phyloP scores from a whole-genome alignment of 495 filamentous ascomycete genomes.

The Clavariopsis aquatica region DNA sequence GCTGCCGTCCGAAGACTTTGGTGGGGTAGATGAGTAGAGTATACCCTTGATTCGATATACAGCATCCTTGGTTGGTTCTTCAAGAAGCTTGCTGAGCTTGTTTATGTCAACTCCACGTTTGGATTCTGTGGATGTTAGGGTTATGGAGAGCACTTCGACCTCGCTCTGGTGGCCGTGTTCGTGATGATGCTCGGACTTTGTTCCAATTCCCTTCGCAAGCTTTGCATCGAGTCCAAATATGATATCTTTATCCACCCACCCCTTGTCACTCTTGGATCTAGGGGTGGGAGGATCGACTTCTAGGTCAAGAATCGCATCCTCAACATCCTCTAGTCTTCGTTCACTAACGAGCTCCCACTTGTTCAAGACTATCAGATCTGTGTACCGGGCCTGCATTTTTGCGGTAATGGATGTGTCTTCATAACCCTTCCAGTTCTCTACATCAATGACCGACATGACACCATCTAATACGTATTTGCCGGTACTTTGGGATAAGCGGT shows the following conservation, averaged over 20 bases:
- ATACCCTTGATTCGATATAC: slow-evolving; percentile 95
- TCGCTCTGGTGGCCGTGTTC: slow-evolving; percentile 67
- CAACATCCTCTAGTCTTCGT: slow-evolving; percentile 71
- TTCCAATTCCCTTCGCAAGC: slow-evolving; percentile 60
- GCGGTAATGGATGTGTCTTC: slow-evolving; percentile 72
- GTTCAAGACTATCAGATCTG: slow-evolving; percentile 90
- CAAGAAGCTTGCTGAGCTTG: slow-evolving; percentile 67
- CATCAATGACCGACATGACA: slow-evolving; percentile 89
- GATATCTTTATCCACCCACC: slow-evolving; percentile 71
- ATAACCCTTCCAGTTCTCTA: slow-evolving; percentile 96
- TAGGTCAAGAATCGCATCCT: slow-evolving; percentile 84
- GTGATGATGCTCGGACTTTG: slow-evolving; percentile 47
- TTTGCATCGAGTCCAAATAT: slow-evolving; percentile 86
- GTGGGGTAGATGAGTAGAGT: slow-evolving; percentile 58
- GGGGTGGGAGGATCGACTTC: slow-evolving; percentile 71
- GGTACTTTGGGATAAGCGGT: slow-evolving; percentile 68
- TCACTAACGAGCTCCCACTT: slow-evolving; percentile 85
- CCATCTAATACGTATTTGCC: slow-evolving; percentile 76
- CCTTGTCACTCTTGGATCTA: slow-evolving; percentile 76
- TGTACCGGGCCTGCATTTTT: slow-evolving; percentile 64
- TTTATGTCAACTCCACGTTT: slow-evolving; percentile 58
- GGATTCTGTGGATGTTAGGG: slow-evolving; percentile 51
- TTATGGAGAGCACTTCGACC: slow-evolving; percentile 84
- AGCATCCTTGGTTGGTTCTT: slow-evolving; percentile 78
- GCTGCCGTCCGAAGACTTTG: slow-evolving; percentile 63